These are phyloP conservation scores for Globisporangium mamillatum DNA, from an alignment of 352 stramenopile species.

Conservation along the genomic window DNA sequence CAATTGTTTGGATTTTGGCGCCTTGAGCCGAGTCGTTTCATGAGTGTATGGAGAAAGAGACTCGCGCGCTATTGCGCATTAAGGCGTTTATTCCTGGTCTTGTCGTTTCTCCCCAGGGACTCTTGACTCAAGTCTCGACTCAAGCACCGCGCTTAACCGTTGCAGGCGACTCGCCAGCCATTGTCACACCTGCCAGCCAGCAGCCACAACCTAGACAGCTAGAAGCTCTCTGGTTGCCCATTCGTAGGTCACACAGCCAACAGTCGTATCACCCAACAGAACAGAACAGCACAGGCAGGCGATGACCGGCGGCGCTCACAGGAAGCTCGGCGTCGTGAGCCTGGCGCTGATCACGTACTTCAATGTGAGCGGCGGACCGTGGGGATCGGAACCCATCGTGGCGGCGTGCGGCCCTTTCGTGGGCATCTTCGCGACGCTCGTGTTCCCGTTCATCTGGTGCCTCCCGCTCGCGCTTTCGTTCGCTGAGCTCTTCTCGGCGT, in stretches of 20 bases:
- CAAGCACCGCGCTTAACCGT: neutral
- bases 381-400: conserved; percentile 66
- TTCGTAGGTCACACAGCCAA: neutral
- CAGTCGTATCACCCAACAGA: neutral
- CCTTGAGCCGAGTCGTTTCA: too few relatives aligned
- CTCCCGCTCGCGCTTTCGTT: conserved; percentile 67
- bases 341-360: conserved; percentile 82
- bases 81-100: neutral
- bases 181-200: neutral
- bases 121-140: neutral
- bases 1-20: too few relatives aligned
- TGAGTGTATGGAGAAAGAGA: too few relatives aligned
- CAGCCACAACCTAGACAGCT: neutral
- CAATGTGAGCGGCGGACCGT: conserved; percentile 70
- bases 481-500: conserved; percentile 76
- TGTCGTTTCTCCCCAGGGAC: neutral
- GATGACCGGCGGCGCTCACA: conserved; percentile 18
- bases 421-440: conserved; percentile 52
- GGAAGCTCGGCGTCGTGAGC: conserved; percentile 58
- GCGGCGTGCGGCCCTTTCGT: conserved; percentile 61
- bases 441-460: conserved; percentile 75
- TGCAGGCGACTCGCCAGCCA: neutral
- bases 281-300: neutral
- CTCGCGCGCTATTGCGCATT: too few relatives aligned
- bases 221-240: neutral